Evolutionary conservation across 306 rosid species (phyloP).

Genomic region (Castanopsis chinensis): DNA sequence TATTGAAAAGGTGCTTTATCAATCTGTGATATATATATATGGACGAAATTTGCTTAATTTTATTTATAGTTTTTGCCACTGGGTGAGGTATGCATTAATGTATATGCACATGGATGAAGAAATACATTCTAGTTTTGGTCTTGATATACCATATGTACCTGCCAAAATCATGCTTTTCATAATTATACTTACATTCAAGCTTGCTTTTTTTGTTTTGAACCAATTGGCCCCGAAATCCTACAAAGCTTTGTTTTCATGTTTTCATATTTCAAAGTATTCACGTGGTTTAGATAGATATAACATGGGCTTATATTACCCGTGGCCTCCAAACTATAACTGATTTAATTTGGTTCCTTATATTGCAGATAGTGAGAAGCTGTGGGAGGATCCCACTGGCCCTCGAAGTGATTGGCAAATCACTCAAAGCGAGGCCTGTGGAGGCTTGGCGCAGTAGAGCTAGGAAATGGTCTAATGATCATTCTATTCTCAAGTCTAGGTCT

Average conservation of each 20-base stretch:
- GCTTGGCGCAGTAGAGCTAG: conserved; percentile 35
- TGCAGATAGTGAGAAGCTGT: conserved; percentile 46
- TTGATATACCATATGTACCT: no score
- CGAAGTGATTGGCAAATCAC: conserved; percentile 39
- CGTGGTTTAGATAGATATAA: neutral
- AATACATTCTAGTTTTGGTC: no score
- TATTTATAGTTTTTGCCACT: neutral
- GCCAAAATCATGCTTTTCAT: no score
- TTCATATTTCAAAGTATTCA: neutral
- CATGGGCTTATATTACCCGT: neutral
- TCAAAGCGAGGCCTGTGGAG: conserved; percentile 21
- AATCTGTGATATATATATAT: no score
- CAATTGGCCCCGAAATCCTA: neutral
- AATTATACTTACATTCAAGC: no score
- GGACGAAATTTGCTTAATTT: no score
- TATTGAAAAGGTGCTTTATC: no score
- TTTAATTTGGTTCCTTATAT: conserved; percentile 11
- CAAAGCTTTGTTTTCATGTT: neutral
- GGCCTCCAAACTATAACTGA: neutral
- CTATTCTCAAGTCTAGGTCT: conserved; percentile 35
- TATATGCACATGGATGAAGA: no score
- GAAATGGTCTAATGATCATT: conserved; percentile 37
- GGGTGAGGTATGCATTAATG: no score
- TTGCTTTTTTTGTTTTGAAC: no score
- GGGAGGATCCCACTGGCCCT: conserved; percentile 54